phyloP scores from a whole-genome alignment of 495 filamentous ascomycete species.

The Aspergillus bridgeri region DNA sequence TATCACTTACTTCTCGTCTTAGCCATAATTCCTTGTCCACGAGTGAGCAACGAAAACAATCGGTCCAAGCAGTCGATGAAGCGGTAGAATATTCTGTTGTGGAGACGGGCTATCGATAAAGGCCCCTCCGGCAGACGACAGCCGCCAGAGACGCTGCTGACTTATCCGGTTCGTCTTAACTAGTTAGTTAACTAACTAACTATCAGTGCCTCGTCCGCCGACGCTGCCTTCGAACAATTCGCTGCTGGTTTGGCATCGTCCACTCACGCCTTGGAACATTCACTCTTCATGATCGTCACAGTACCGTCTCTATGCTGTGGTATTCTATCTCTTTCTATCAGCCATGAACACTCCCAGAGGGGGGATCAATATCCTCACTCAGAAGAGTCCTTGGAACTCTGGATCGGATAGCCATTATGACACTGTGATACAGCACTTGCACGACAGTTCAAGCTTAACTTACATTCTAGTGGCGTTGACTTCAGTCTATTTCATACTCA shows the following conservation, averaged over 20 bases:
- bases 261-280: conserved; percentile 10
- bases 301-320: conserved; percentile 23
- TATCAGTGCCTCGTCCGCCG: background rate
- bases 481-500: conserved; percentile 27
- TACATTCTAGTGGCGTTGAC: conserved; percentile 23
- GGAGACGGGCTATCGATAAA: conserved; percentile 43
- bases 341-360: conserved; percentile 43
- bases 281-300: conserved; percentile 19
- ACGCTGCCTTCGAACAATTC: background rate
- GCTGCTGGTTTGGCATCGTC: conserved; percentile 4
- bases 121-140: conserved; percentile 28
- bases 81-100: conserved; percentile 30
- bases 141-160: conserved; percentile 28
- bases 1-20: conserved; percentile 40
- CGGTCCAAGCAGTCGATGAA: conserved; percentile 1
- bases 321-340: conserved; percentile 16
- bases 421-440: conserved; percentile 23
- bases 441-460: conserved; percentile 25
- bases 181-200: too few relatives aligned
- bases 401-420: conserved; percentile 36
- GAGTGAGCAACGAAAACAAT: conserved; percentile 1
- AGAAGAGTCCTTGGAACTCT: conserved; percentile 28
- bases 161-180: conserved; percentile 6
- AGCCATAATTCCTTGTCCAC: conserved; percentile 39
- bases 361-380: conserved; percentile 32